Base-by-base conservation (phyloP, 2,329 filamentous ascomycete species). In the Pseudogymnoascus sp. region DNA sequence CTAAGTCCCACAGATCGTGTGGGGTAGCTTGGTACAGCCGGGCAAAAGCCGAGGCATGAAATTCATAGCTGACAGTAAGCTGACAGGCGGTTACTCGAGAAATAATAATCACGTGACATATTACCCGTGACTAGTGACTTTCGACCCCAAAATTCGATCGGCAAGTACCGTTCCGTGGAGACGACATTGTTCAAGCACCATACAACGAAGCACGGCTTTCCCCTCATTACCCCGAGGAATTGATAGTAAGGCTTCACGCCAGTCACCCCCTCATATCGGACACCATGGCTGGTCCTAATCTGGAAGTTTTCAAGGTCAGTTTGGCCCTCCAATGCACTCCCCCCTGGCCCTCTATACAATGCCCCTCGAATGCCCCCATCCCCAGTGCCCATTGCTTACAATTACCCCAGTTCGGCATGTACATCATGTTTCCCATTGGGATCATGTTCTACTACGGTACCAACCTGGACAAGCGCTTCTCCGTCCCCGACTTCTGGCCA, bases 381-480 rank as follows among this genome's bases (percentile, higher is more conserved):
- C 58, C 9, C 35, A n/a, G 38, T 36, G 50, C 12, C 33, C 6
- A 43, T 54, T 33, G n/a, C 47, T 54, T 54, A 54, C 47, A 4
- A 54, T 33, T 18, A 33, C n/a, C 14, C 61, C 65, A 97, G 93
- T 99, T 99, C 75, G 92, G 93, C 79, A 90, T 95, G 83, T 99
- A 99, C 79, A 87, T 99, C 79, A 88, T 97, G 83, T 99, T 99
- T 77, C 94, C 94, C 16, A 97, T 99, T 71, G 92, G 90, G 69
- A 92, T 94, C 81, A 99, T 99, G 94, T 97, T 95, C 82, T 99
- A 99, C 80, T 99, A 97, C 76, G 94, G 94, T 73, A 96, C 92
- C 61, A 99, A 99, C 76, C 90, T 99, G 72, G 94, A 99, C 76
- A 83, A 88, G 67, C 88, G 91, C 66, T 99, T 99, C 80, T 78